Base-by-base conservation (phyloP, 805 yeast species). In the Sugiyamaella marilandica region DNA sequence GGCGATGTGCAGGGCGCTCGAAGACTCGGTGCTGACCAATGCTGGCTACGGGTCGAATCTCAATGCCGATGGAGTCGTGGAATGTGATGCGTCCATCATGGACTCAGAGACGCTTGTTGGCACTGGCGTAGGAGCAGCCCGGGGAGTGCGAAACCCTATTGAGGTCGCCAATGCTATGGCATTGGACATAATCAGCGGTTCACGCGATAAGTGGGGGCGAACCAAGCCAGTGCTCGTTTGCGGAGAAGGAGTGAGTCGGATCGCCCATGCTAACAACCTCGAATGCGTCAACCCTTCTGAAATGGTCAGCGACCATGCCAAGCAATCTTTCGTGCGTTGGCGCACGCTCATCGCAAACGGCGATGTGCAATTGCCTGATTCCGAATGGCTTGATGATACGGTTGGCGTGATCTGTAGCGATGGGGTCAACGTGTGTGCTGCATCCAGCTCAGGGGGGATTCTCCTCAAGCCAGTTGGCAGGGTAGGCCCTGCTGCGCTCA, bases 1-100 rank as follows among this genome's bases (percentile, higher is more conserved):
- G 5, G 51, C 33, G 1, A 63, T 63, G 8, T 66, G 70, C n/a
- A 31, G 57, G 8, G 10, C 62, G 14, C 61, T 73, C 10, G 77
- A 73, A 49, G 64, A 67, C 45, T 59, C 66, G 2, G 61, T 60
- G 18, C 46, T 65, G 35, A 71, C 74, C 5, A 73, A 73, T 54
- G 70, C 74, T 1, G 77, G 76, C 2, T 44, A 49, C 5, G 74
- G 75, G n/a, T 69, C 75, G 11, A 70, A 72, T 41, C 57, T 70
- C 39, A 70, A 65, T 24, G 36, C 29, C 2, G 49, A 49, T 10
- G 74, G 74, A 1, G 45, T 49, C 2, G 68, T 72, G 8, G 75
- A 72, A 47, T 69, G 74, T 49, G 77, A 73, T 58, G 77, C 77
- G n/a, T 58, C 67, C 0, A 51, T 73, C 2, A 62, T 70, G 55